Evolutionary conservation across 768 basidiomycete genomes (phyloP).

Genomic region (Podaxis rugospora): DNA sequence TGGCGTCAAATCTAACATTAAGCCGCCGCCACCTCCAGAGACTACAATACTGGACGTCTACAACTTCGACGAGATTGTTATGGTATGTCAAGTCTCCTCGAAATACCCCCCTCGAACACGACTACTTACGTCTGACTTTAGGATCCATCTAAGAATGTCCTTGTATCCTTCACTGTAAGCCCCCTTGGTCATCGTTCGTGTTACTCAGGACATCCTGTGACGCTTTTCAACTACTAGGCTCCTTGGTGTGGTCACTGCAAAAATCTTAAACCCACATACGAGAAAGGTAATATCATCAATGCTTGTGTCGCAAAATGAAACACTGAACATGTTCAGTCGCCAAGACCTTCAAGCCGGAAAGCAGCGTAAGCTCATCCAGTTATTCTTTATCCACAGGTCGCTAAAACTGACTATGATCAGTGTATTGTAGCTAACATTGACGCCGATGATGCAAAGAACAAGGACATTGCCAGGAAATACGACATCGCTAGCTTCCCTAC

Average conservation of each 20-base stretch:
- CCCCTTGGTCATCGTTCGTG: not conserved
- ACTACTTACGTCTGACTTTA: conserved; percentile 17
- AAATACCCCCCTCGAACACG: not conserved
- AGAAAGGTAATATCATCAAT: conserved; percentile 46
- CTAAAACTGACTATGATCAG: conserved; percentile 30
- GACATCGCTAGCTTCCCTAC: conserved; percentile 84
- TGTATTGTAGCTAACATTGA: conserved; percentile 90
- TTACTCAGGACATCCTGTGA: conserved; percentile 5
- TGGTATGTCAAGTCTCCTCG: conserved; percentile 36
- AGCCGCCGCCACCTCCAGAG: conserved; percentile 74
- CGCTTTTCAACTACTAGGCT: conserved; percentile 32
- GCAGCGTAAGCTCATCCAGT: conserved; percentile 46
- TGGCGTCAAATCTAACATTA: conserved; percentile 84
- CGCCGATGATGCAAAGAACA: conserved; percentile 81
- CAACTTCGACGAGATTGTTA: conserved; percentile 73
- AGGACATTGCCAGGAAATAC: conserved; percentile 64
- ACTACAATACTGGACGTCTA: conserved; percentile 61
- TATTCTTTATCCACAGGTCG: not conserved
- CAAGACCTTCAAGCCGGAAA: conserved; percentile 70
- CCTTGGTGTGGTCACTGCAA: conserved; percentile 98
- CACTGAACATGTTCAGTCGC: conserved; percentile 50
- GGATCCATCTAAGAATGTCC: conserved; percentile 73
- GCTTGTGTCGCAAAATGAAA: not conserved
- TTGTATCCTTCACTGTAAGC: conserved; percentile 78
- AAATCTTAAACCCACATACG: conserved; percentile 79